These are phyloP conservation scores for Colletotrichum sp. DNA, from an alignment of 2,329 filamentous ascomycete species.

Conservation along the genomic window DNA sequence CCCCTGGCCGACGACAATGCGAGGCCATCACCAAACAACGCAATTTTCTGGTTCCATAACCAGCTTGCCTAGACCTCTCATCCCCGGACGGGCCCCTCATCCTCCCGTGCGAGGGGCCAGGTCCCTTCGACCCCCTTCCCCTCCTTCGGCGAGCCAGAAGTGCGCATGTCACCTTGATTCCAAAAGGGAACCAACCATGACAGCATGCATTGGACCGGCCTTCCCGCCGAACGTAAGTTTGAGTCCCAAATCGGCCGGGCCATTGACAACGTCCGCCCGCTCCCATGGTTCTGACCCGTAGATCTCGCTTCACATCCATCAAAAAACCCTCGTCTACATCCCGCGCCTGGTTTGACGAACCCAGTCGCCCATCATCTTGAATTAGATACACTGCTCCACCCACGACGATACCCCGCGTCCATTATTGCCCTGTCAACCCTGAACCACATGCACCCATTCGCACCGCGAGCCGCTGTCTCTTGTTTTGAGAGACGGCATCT, in stretches of 20 bases:
- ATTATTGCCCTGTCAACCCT: not conserved
- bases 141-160: not conserved
- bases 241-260: not conserved
- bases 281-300: not conserved
- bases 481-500: not conserved
- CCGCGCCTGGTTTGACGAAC: slow-evolving; percentile 2
- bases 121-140: not conserved
- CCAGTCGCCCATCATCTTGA: slow-evolving; percentile 18
- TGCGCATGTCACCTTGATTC: not conserved
- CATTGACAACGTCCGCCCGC: slow-evolving; percentile 11
- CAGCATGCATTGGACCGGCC: not conserved
- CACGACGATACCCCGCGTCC: slow-evolving; percentile 1
- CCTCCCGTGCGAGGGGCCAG: not conserved
- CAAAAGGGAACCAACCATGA: not conserved
- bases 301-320: slow-evolving; percentile 8
- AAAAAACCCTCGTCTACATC: slow-evolving; percentile 1
- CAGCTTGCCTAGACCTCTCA: not conserved
- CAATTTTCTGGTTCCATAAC: not conserved
- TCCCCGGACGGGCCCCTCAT: not conserved
- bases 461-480: not conserved
- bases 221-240: not conserved
- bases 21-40: slow-evolving; percentile 8
- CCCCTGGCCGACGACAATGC: not conserved
- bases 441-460: not conserved
- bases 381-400: slow-evolving; percentile 13